Base-by-base conservation (phyloP, 495 filamentous ascomycete species). In the Lophiotrema nucula region DNA sequence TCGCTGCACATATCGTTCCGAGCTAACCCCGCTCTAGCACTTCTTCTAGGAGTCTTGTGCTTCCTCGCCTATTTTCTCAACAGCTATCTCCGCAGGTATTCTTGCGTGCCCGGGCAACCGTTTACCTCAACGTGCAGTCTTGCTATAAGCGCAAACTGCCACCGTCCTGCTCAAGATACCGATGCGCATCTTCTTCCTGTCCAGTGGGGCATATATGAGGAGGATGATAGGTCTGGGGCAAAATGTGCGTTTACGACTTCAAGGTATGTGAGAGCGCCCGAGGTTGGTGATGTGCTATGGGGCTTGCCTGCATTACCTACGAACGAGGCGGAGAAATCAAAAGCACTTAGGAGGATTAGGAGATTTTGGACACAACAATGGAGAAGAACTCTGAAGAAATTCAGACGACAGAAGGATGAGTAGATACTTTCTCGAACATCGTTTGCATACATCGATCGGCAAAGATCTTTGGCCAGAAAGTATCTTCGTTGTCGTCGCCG, bases 111-210 rank as follows among this genome's bases (percentile, higher is more conserved):
- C 13, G 47, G 25, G 4, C 54, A 60, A 16, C 61, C 56, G 5
- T 19, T 64, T 4, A 56, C 51, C 0, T 18, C n/a, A 1, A 54
- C 38, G 3, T 55, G 44, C 45, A 64, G 61, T 31, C 6, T 49
- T 1, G 56, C 42, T 0, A 60, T 64, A 11, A 44, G 39, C 33
- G 61, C 61, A 1, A 39, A 55, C 2, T 64, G 61, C 26, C 61
- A 64, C 33, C 48, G 6, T 8, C 61, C 61, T 15, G 16, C 11
- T 1, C 44, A 60, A 4, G 61, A 64, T 53, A 37, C 23, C 4
- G 39, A 59, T 38, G 61, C 61, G 8, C 18, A 18, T 16, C 25
- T 41, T 8, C 31, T 55, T 28, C 26, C 31, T 2, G 42, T 64
- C 26, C 33, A 24, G 31, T 64, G 56, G 55, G 61, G 61, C 35